Conservation (phyloP, 1,284 basidiomycete genomes). For the Tetrapyrgos nigripes region DNA sequence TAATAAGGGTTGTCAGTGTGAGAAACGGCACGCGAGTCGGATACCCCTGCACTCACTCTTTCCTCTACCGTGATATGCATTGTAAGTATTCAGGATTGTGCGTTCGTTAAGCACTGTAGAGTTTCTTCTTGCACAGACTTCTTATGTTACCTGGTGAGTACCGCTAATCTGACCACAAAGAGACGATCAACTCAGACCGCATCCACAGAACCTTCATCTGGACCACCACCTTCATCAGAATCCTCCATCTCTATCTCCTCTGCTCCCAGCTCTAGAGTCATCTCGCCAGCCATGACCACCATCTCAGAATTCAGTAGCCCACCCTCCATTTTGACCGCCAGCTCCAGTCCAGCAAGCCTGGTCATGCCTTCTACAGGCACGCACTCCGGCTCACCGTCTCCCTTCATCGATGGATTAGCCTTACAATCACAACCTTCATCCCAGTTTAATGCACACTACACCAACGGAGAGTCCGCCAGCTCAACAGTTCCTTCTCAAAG, state of each 20-base stretch:
- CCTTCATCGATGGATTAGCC: slow-evolving; percentile 20
- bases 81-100: neutral
- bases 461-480: slow-evolving; percentile 15
- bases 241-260: slow-evolving; percentile 19
- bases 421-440: slow-evolving; percentile 19
- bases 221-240: slow-evolving; percentile 16
- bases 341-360: slow-evolving; percentile 23
- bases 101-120: too few relatives aligned
- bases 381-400: slow-evolving; percentile 18
- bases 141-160: slow-evolving; percentile 22
- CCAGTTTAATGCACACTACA: neutral
- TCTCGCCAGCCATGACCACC: slow-evolving; percentile 16
- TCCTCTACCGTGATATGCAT: neutral
- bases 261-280: slow-evolving; percentile 18
- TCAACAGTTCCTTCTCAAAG: slow-evolving; percentile 19
- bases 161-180: neutral
- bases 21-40: neutral
- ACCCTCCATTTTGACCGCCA: slow-evolving; percentile 20
- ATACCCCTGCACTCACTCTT: neutral
- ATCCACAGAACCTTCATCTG: slow-evolving; percentile 12
- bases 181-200: slow-evolving; percentile 5
- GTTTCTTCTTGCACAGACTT: neutral
- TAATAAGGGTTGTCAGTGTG: neutral
- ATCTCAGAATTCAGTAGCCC: slow-evolving; percentile 20
- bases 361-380: slow-evolving; percentile 7